phyloP scores from a whole-genome alignment of 2,329 filamentous ascomycete species.

The Raffaelea ambrosiae region DNA sequence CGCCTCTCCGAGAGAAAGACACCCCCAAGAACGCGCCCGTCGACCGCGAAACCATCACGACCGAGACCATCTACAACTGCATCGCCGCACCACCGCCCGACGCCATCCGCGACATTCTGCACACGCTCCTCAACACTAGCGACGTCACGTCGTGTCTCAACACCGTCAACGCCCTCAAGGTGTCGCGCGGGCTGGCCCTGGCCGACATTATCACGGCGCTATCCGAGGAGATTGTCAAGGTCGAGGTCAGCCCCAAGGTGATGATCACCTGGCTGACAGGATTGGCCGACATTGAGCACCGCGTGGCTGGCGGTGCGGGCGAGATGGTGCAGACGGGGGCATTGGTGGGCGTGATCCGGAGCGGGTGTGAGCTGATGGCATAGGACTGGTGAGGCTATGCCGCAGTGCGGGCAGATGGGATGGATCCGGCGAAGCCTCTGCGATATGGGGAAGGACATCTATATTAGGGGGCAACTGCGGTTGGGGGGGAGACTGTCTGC shows the following conservation, averaged over 20 bases:
- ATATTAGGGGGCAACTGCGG: too few relatives aligned
- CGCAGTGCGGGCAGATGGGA: too few relatives aligned
- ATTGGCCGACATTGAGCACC: constrained; percentile 85
- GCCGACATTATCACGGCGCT: constrained; percentile 89
- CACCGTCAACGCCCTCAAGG: constrained; percentile 83
- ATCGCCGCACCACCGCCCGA: constrained; percentile 90
- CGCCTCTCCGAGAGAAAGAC: constrained; percentile 54
- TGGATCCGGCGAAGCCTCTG: too few relatives aligned
- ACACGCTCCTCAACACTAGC: constrained; percentile 71
- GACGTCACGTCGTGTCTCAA: constrained; percentile 86
- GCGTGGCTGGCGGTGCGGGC: constrained; percentile 77
- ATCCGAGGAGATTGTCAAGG: constrained; percentile 69
- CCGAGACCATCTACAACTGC: constrained; percentile 92
- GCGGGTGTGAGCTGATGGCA: constrained; percentile 66
- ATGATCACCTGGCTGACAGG: constrained; percentile 89
- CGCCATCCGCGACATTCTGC: constrained; percentile 76
- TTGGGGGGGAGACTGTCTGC: too few relatives aligned
- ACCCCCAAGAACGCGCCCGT: constrained; percentile 56
- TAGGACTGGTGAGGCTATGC: too few relatives aligned
- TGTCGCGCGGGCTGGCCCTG: constrained; percentile 74
- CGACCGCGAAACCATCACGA: constrained; percentile 71
- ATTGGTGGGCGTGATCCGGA: constrained; percentile 79
- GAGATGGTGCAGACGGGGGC: constrained; percentile 89
- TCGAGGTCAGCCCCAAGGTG: constrained; percentile 79
- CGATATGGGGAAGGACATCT: too few relatives aligned